These are phyloP conservation scores for Tricholomella constricta DNA, from an alignment of 768 basidiomycete species.

Conservation along the genomic window DNA sequence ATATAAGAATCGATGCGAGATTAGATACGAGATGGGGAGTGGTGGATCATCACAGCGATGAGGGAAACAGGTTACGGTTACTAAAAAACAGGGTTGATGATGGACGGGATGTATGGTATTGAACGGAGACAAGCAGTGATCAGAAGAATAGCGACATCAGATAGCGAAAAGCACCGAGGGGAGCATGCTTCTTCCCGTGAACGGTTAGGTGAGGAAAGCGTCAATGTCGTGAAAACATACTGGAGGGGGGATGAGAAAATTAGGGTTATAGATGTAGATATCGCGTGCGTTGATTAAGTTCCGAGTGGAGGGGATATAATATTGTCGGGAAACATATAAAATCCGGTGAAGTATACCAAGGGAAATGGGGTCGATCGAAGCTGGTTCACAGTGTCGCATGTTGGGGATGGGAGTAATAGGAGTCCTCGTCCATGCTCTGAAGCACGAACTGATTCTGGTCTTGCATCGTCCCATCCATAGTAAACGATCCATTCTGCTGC, in stretches of 20 bases:
- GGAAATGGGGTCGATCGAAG: not conserved
- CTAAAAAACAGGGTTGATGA: not conserved
- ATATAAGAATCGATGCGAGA: not conserved
- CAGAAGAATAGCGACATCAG: not conserved
- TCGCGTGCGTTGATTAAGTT: not conserved
- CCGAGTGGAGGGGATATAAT: not conserved
- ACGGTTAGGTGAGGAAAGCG: not conserved
- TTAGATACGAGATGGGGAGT: conserved; percentile 4
- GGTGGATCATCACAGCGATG: not conserved
- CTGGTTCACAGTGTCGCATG: conserved; percentile 17
- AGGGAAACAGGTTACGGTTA: not conserved
- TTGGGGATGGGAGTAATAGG: conserved; percentile 16
- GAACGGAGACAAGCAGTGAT: conserved; percentile 1
- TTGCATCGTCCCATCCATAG: conserved; percentile 9
- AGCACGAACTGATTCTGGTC: conserved; percentile 20
- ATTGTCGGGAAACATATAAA: not conserved
- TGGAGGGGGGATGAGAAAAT: not conserved
- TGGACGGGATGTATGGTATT: not conserved
- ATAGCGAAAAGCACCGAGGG: not conserved
- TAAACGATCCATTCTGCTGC: conserved; percentile 9
- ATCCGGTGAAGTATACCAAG: not conserved
- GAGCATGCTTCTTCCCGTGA: not conserved
- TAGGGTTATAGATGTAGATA: not conserved
- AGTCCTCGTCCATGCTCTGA: conserved; percentile 16
- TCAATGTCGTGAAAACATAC: not conserved